Evolutionary conservation across 2,329 filamentous ascomycete species (phyloP), one percentile per base, ranked within the genome.

Genomic region (Paecilomyces niveus): DNA sequence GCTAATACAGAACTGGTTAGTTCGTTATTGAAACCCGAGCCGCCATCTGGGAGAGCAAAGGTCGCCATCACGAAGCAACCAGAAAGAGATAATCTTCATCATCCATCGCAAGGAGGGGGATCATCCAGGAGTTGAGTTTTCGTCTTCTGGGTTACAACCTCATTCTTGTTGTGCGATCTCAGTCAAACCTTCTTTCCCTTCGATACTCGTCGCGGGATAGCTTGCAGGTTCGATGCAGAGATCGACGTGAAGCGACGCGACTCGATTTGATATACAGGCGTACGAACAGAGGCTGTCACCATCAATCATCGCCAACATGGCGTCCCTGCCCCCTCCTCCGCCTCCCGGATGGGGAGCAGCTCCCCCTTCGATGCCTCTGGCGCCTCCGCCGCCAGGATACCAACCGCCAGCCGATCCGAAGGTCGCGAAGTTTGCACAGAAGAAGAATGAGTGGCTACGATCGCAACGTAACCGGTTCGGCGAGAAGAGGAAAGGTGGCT

Each of bases 391-490:
- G 24, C 92, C 92, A 26, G 91, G 91, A 49, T 95, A 92, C 74
- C 86, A 86, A 63, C 91, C 92, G 51, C 85, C 88, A 24, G 83
- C 86, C 65, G 88, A 97, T 71, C 88, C 92, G 52, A 90, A 92
- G 64, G 83, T 90, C 69, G 92, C 92, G 56, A 99, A 99, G 79
- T 96, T 97, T 70, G 90, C 92, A 59, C 90, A 97, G 76, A 99
- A 97, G 83, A 99, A 97, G 83, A 96, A 92, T 74, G 92, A 97
- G 87, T 99, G 95, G 95, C 81, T 97, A 68, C 89, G 92, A 62
- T 85, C 84, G 64, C 94, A 96, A 78, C 87, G 92, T 67, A 94
- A 92, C 73, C 87, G 94, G 57, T 99, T 97, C 64, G 92, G 92
- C 55, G 95, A 99, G 83, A 97, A 97, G 84, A 85, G 94, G 61